phyloP scores from a whole-genome alignment of 2,329 filamentous ascomycete species.

The Penicillium sp. region DNA sequence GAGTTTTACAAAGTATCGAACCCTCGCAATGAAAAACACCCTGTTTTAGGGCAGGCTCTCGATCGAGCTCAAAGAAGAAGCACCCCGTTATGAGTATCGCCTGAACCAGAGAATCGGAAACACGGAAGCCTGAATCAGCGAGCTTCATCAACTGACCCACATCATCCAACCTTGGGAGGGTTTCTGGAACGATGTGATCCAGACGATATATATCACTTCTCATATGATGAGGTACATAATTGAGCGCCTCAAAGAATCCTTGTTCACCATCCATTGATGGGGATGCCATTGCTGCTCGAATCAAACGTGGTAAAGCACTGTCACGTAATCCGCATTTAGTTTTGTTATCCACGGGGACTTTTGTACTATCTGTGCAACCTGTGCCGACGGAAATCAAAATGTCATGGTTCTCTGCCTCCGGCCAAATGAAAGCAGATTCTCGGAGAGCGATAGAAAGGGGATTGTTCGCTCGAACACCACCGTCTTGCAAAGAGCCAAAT shows the following conservation, averaged over 20 bases:
- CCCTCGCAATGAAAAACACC: constrained; percentile 17
- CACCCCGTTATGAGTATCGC: constrained; percentile 16
- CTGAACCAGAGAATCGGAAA: constrained; percentile 16
- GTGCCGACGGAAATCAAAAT: constrained; percentile 25
- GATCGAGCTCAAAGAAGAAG: constrained; percentile 24
- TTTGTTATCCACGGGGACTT: not conserved
- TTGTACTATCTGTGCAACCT: no score
- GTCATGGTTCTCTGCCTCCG: constrained; percentile 14
- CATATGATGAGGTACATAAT: constrained; percentile 6
- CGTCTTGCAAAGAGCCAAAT: constrained; percentile 22
- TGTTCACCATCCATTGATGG: constrained; percentile 22
- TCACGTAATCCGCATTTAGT: not conserved
- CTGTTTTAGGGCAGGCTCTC: constrained; percentile 2
- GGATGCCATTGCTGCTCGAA: constrained; percentile 19
- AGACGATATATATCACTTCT: constrained; percentile 5
- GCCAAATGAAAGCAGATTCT: constrained; percentile 22
- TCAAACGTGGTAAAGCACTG: constrained; percentile 14
- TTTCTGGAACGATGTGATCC: not conserved
- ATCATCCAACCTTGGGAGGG: constrained; percentile 12
- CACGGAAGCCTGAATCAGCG: constrained; percentile 2
- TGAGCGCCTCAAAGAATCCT: constrained; percentile 14
- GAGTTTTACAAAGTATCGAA: constrained; percentile 17
- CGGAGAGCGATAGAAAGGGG: constrained; percentile 18
- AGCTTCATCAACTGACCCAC: constrained; percentile 9
- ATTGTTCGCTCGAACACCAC: constrained; percentile 25